Evolutionary conservation across 2,329 filamentous ascomycete genomes (phyloP).

Genomic region (Nothophoma quercina): DNA sequence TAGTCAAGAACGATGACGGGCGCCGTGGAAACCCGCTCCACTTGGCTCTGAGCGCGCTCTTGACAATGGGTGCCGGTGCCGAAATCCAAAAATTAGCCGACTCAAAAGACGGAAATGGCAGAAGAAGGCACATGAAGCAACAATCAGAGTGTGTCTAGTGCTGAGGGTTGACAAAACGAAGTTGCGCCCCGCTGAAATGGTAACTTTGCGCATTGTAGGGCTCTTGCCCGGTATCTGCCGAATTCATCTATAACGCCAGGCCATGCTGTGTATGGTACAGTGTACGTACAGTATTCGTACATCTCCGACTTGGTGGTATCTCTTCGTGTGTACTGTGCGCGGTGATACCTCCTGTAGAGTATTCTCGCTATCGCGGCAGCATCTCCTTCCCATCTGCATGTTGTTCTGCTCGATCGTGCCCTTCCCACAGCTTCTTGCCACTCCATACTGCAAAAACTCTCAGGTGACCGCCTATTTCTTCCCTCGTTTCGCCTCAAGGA

Average conservation of each 20-base stretch:
- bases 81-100: not conserved
- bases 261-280: constrained; percentile 41
- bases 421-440: not conserved
- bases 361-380: no score
- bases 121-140: not conserved
- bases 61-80: constrained; percentile 2
- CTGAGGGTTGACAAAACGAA: not conserved
- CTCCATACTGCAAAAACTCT: no score
- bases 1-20: constrained; percentile 15
- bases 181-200: not conserved
- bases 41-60: constrained; percentile 6
- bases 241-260: constrained; percentile 33
- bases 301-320: not conserved
- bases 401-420: not conserved
- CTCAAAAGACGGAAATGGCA: not conserved
- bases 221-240: constrained; percentile 12
- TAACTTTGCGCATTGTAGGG: constrained; percentile 6
- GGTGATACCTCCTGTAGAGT: not conserved
- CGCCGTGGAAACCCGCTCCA: not conserved
- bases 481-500: constrained; percentile 90
- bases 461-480: no score
- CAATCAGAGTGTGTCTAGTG: not conserved
- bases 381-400: not conserved
- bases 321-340: constrained; percentile 5
- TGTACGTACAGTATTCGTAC: constrained; percentile 25